Evolutionary conservation across 331 rosid genomes (phyloP).

Genomic region (Erythrophleum ivorense): DNA sequence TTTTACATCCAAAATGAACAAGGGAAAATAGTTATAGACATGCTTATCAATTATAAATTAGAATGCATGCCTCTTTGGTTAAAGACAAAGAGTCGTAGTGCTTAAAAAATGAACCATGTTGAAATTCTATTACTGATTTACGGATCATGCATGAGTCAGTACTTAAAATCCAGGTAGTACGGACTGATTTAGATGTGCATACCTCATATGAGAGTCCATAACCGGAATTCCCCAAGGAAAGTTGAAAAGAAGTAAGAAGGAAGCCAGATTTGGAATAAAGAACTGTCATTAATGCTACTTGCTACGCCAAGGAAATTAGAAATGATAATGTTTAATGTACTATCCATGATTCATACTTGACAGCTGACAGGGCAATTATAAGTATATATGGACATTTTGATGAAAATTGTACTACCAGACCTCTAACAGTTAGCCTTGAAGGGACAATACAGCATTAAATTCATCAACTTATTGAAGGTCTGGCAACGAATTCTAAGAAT

Average conservation of each 20-base stretch:
- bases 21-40: background rate
- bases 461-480: constrained; percentile 19
- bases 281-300: constrained; percentile 11
- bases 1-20: background rate
- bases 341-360: background rate
- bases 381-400: background rate
- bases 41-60: background rate
- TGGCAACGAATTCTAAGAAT: background rate
- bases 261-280: constrained; percentile 18
- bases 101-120: background rate
- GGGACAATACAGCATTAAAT: constrained; percentile 2
- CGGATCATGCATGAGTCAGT: background rate
- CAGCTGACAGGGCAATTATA: background rate
- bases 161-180: background rate
- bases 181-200: background rate
- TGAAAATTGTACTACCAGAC: background rate
- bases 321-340: constrained; percentile 14
- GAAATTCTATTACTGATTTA: background rate
- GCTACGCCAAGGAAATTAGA: constrained; percentile 9
- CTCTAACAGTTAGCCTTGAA: constrained; percentile 2
- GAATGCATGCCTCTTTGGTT: background rate
- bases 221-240: constrained; percentile 1
- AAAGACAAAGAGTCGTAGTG: background rate
- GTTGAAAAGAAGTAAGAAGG: background rate
- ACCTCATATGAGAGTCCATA: background rate